A percentile compares a stretch with the other conserved stretches of the same genome.
Evolutionary conservation across 495 filamentous ascomycete species (phyloP).

Genomic region (Talaromyces adpressus): DNA sequence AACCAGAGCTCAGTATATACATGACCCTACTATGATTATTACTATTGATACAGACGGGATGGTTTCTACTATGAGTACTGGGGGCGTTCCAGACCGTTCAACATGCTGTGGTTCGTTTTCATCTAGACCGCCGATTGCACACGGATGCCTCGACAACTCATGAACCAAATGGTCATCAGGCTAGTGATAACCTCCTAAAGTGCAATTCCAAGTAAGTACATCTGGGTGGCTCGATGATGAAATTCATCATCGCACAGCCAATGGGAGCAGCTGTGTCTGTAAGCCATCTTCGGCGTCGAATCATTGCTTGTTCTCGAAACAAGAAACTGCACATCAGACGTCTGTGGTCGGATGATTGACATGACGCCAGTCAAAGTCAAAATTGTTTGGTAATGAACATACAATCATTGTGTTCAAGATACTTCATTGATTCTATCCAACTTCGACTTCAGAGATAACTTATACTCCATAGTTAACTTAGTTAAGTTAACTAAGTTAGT

Average conservation of each 20-base stretch:
- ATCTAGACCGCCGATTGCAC: background rate
- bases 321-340: background rate
- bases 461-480: too few species aligned
- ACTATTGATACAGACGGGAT: background rate
- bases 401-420: background rate
- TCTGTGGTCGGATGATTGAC: background rate
- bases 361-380: background rate
- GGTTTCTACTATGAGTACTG: background rate
- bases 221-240: background rate
- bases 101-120: background rate
- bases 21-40: background rate
- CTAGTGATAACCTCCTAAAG: background rate
- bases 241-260: background rate
- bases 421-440: background rate
- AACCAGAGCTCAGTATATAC: background rate
- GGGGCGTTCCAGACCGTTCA: background rate
- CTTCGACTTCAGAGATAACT: background rate
- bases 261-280: background rate
- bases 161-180: background rate
- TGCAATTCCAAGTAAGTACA: background rate
- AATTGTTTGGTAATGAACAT: background rate
- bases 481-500: too few species aligned
- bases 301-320: background rate
- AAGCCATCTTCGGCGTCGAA: background rate
- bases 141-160: background rate